Percentiles rank a stretch among this genome's conserved stretches.
Conservation (phyloP, 164 flowering plant genomes). For the Cinnamomum chago region DNA sequence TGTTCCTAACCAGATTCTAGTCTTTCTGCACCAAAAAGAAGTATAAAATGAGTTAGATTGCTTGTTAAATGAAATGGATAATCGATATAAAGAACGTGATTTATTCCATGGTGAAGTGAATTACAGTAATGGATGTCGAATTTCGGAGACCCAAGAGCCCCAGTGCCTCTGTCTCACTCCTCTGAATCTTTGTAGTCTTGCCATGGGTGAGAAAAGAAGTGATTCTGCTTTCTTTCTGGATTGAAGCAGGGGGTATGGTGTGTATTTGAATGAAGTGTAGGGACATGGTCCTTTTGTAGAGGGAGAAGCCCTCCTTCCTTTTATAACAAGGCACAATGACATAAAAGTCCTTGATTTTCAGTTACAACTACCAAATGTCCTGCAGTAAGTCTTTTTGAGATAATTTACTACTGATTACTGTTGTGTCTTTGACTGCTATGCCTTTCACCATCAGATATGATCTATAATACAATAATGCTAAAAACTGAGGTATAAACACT, state of each 20-base stretch:
- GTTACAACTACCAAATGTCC: background rate
- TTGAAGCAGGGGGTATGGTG: background rate
- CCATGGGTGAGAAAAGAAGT: conserved; percentile 13
- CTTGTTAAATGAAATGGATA: background rate
- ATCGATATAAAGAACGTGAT: background rate
- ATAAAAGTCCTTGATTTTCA: background rate
- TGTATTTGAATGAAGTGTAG: conserved; percentile 2
- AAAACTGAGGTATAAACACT: background rate
- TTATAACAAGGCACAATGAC: background rate
- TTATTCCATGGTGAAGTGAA: background rate
- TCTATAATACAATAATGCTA: too few relatives aligned
- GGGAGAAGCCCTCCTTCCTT: background rate
- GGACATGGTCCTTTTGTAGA: conserved; percentile 10
- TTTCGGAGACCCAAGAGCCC: conserved; percentile 27
- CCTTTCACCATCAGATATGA: too few relatives aligned
- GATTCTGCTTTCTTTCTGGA: background rate
- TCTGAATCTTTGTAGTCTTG: conserved; percentile 18
- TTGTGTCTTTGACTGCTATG: background rate
- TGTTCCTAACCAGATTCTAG: conserved; percentile 22
- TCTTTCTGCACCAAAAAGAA: conserved; percentile 12
- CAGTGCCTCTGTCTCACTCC: conserved; percentile 25
- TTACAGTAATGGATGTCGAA: conserved; percentile 21
- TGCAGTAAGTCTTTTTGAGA: background rate
- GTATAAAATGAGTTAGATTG: background rate
- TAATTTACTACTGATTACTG: background rate